A percentile compares a stretch with the other conserved stretches of the same genome.
Conservation (phyloP, 768 basidiomycete genomes). For the Tulasnella sp. region DNA sequence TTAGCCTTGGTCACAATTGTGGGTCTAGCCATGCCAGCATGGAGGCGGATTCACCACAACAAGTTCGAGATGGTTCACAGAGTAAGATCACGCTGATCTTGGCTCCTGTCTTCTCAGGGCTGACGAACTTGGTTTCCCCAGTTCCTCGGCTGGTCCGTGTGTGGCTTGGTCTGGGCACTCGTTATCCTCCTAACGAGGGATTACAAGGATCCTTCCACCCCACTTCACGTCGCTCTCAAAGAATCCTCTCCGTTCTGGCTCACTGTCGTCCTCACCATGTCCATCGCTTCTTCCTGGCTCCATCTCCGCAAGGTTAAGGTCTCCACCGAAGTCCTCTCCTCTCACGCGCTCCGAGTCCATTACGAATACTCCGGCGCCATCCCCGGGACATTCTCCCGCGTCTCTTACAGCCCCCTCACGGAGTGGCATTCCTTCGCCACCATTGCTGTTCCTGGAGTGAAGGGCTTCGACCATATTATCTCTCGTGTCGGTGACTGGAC, state of each 20-base stretch:
- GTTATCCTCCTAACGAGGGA: conserved; percentile 44
- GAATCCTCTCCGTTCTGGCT: conserved; percentile 45
- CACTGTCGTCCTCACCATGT: conserved; percentile 40
- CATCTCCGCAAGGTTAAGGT: conserved; percentile 45
- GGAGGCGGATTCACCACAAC: conserved; percentile 40
- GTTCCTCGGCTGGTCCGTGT: conserved; percentile 45
- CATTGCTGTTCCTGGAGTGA: conserved; percentile 27
- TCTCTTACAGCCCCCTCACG: conserved; percentile 13
- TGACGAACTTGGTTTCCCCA: not conserved
- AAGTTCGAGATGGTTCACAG: conserved; percentile 46
- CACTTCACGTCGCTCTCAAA: conserved; percentile 36
- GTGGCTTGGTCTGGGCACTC: conserved; percentile 46
- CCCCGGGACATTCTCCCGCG: conserved; percentile 34
- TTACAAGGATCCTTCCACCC: conserved; percentile 31
- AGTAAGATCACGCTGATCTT: not conserved
- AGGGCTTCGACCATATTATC: conserved; percentile 45
- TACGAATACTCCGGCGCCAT: conserved; percentile 45
- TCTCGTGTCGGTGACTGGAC: conserved; percentile 54
- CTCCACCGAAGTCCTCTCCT: conserved; percentile 38
- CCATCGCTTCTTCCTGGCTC: conserved; percentile 50
- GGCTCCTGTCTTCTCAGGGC: not conserved
- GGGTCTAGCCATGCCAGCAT: conserved; percentile 39
- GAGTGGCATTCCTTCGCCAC: conserved; percentile 19
- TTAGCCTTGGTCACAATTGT: conserved; percentile 39
- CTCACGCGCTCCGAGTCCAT: conserved; percentile 40